phyloP scores from a whole-genome alignment of 2,329 filamentous ascomycete genomes.

The Arthrobotrys sphaeroides region DNA sequence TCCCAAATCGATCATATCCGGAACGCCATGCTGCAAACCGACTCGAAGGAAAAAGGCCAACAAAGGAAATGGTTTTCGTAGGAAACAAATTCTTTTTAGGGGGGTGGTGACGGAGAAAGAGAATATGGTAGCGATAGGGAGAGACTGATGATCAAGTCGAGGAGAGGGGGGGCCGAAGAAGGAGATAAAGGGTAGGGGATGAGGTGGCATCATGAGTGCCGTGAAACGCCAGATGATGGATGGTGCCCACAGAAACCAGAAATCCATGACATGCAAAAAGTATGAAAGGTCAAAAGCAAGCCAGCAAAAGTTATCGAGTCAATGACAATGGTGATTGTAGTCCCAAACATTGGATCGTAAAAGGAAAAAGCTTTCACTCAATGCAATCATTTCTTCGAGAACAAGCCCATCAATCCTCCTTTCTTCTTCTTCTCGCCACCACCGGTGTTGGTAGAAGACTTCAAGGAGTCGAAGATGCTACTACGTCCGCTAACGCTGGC shows the following conservation, averaged over 20 bases:
- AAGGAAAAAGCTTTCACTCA: conserved; percentile 12
- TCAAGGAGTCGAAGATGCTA: conserved; percentile 29
- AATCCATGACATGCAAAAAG: conserved; percentile 15
- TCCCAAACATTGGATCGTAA: conserved; percentile 8
- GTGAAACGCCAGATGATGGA: neutral
- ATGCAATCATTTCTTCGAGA: conserved; percentile 51
- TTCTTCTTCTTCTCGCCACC: conserved; percentile 48
- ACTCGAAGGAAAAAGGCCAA: conserved; percentile 6
- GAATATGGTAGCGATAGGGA: neutral
- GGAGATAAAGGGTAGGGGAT: neutral
- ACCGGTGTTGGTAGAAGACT: conserved; percentile 5
- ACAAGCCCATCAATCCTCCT: conserved; percentile 42
- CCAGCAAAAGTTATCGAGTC: neutral
- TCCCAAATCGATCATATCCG: neutral
- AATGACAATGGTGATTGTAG: neutral
- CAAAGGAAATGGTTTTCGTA: neutral
- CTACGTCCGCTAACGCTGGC: neutral
- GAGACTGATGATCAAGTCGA: neutral
- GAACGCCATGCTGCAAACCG: conserved; percentile 5
- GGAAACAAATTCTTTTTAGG: neutral
- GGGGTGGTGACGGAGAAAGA: neutral
- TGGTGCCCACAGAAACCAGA: conserved; percentile 6
- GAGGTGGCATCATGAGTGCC: neutral
- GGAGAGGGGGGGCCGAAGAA: neutral
- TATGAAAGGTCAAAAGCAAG: neutral